phyloP scores from a whole-genome alignment of 768 basidiomycete genomes.

The Naganishia vaughanmartiniae region DNA sequence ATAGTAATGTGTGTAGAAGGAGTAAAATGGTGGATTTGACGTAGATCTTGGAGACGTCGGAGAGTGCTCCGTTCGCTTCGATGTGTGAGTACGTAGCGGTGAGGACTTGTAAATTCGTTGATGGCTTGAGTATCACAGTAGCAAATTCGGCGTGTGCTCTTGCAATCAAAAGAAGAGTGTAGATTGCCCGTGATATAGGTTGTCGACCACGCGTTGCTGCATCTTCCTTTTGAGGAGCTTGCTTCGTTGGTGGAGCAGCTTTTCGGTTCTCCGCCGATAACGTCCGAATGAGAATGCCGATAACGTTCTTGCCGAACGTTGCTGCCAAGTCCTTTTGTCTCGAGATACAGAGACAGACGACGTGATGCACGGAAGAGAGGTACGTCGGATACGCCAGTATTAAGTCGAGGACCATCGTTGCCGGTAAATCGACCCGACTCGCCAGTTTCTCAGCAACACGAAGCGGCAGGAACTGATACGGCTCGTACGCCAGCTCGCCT shows the following conservation, averaged over 20 bases:
- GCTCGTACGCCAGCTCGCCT: constrained; percentile 4
- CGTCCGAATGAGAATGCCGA: constrained; percentile 14
- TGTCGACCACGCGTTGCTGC: not conserved
- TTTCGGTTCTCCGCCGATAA: constrained; percentile 16
- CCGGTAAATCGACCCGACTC: not conserved
- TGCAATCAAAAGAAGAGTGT: constrained; percentile 28
- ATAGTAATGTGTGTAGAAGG: constrained; percentile 27
- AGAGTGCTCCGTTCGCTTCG: constrained; percentile 30
- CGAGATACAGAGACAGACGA: constrained; percentile 4
- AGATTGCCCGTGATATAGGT: not conserved
- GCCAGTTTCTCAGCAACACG: not conserved
- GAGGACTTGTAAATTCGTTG: constrained; percentile 1
- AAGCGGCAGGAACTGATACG: constrained; percentile 6
- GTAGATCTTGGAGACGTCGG: constrained; percentile 30
- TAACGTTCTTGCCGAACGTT: constrained; percentile 16
- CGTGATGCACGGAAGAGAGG: constrained; percentile 11
- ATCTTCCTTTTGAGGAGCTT: not conserved
- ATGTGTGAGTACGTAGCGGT: constrained; percentile 3
- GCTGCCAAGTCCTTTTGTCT: not conserved
- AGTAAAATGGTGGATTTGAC: constrained; percentile 31
- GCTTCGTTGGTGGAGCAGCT: constrained; percentile 6
- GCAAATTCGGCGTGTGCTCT: constrained; percentile 25
- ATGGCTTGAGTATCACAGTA: not conserved
- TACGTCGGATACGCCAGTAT: constrained; percentile 29
- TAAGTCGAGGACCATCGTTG: constrained; percentile 19